Evolutionary conservation across 805 yeast genomes (phyloP).

Genomic region (Kuraishia ogatae): DNA sequence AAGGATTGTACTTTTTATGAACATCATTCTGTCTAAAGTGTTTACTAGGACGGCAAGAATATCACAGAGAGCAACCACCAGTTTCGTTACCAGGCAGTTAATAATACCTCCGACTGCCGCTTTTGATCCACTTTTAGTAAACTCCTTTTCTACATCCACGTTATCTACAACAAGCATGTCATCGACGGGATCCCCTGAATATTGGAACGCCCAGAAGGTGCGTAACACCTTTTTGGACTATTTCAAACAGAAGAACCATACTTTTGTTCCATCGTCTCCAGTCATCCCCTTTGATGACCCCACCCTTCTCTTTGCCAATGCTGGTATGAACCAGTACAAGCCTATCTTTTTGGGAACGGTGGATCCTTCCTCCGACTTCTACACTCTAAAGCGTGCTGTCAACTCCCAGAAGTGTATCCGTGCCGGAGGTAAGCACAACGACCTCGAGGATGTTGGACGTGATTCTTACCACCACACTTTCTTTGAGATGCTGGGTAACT

Average conservation of each 20-base stretch:
- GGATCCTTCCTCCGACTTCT: constrained; percentile 87
- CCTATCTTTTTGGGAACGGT: constrained; percentile 97
- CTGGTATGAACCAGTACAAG: constrained; percentile 99
- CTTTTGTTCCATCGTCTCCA: constrained; percentile 84
- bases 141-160: neutral
- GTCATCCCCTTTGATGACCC: constrained; percentile 98
- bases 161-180: neutral
- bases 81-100: neutral
- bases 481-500: constrained; percentile 98
- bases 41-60: neutral
- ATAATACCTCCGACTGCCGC: neutral
- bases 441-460: constrained; percentile 95
- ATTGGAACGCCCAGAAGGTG: constrained; percentile 43
- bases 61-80: neutral
- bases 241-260: constrained; percentile 63
- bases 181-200: neutral
- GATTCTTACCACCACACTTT: constrained; percentile 98
- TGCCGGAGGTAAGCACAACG: constrained; percentile 99
- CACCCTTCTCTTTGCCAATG: constrained; percentile 91
- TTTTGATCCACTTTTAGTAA: neutral
- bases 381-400: constrained; percentile 76
- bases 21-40: neutral
- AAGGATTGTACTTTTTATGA: neutral
- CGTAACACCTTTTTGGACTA: constrained; percentile 81
- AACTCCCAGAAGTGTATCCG: constrained; percentile 98